A percentile compares a stretch with the other conserved stretches of the same genome.
These are phyloP conservation scores for Lipomyces starkeyi DNA, from an alignment of 805 yeast species.

Conservation along the genomic window DNA sequence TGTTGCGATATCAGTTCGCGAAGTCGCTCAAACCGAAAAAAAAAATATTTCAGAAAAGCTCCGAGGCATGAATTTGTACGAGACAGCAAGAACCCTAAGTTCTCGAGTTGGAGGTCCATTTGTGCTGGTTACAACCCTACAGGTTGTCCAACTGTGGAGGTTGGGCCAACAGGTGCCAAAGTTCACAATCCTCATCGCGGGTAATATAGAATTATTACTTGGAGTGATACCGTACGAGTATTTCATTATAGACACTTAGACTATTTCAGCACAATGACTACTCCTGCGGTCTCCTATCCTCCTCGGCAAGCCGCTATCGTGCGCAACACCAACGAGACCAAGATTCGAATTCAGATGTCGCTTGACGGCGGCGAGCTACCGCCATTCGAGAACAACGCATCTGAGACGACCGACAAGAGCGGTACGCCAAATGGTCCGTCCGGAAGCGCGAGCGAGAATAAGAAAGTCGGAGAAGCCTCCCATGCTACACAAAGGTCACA, in stretches of 20 bases:
- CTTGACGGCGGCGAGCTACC: constrained; percentile 81
- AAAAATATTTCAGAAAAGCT: neutral
- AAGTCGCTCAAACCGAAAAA: too few species aligned
- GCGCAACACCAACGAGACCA: constrained; percentile 90
- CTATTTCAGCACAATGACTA: neutral
- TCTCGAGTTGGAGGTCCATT: too few species aligned
- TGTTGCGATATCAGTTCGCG: neutral
- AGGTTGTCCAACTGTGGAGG: too few species aligned
- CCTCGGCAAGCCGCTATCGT: constrained; percentile 53
- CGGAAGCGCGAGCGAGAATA: constrained; percentile 44
- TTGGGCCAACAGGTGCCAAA: too few species aligned
- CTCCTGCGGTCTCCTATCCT: constrained; percentile 5
- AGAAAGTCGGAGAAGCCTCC: constrained; percentile 14
- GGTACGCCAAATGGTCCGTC: constrained; percentile 51
- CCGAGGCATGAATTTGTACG: neutral
- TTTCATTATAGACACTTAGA: neutral
- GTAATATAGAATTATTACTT: too few species aligned
- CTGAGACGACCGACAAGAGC: constrained; percentile 53
- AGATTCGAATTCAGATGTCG: constrained; percentile 81
- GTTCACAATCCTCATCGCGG: too few species aligned
- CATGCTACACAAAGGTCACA: constrained; percentile 75
- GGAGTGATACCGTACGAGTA: neutral
- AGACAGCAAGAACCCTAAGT: neutral
- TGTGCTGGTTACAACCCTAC: too few species aligned
- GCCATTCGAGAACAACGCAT: constrained; percentile 13